phyloP scores from a whole-genome alignment of 2,329 filamentous ascomycete species.

The Neonectria faginata region DNA sequence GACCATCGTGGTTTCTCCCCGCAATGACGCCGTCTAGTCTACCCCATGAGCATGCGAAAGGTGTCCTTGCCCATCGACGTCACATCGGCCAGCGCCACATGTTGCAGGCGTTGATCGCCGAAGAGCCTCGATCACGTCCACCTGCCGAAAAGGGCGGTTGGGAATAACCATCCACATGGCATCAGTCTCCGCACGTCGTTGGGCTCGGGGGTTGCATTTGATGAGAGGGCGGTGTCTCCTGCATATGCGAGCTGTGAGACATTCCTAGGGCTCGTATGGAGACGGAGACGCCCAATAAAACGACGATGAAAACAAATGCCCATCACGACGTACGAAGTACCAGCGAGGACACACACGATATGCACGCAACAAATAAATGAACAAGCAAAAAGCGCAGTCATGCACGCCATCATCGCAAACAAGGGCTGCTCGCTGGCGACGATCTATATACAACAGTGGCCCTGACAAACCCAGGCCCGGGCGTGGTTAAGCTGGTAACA shows the following conservation, averaged over 20 bases:
- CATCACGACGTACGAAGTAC: background rate
- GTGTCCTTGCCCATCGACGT: background rate
- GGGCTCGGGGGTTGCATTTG: background rate
- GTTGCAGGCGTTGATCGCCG: too few relatives aligned
- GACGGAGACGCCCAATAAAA: background rate
- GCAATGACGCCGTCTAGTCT: background rate
- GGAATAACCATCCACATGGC: too few relatives aligned
- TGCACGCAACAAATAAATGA: background rate
- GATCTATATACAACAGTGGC: slow-evolving; percentile 19
- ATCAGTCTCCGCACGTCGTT: too few relatives aligned
- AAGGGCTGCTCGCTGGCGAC: slow-evolving; percentile 3
- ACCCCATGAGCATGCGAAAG: slow-evolving; percentile 1
- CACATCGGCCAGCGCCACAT: background rate
- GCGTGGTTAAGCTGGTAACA: slow-evolving; percentile 21
- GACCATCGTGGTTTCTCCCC: background rate
- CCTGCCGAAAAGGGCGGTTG: too few relatives aligned
- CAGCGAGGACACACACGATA: background rate
- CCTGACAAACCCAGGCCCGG: slow-evolving; percentile 4
- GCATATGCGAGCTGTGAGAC: too few relatives aligned
- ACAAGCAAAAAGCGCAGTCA: slow-evolving; percentile 3
- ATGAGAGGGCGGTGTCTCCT: background rate
- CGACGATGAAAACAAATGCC: background rate
- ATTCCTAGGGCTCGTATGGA: background rate
- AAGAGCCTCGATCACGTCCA: too few relatives aligned
- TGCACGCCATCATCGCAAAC: slow-evolving; percentile 3